Conservation (phyloP, 2,329 filamentous ascomycete genomes). For the Talaromyces rugulosus region DNA sequence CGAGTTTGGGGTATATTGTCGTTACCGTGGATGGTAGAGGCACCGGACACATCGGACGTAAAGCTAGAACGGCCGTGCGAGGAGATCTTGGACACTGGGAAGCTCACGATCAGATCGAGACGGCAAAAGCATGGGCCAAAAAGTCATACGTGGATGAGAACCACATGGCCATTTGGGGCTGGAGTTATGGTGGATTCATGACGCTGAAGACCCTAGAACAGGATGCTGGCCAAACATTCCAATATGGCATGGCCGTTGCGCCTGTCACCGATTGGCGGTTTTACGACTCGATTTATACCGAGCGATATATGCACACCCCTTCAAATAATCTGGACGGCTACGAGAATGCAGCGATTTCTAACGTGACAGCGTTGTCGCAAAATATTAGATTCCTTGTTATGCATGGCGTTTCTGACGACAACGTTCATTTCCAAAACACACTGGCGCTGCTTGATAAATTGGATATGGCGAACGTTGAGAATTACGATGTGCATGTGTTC, state of each 20-base stretch:
- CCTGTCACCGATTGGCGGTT: slow-evolving; percentile 88
- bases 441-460: slow-evolving; percentile 81
- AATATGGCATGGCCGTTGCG: slow-evolving; percentile 96
- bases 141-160: slow-evolving; percentile 79
- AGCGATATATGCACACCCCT: slow-evolving; percentile 91
- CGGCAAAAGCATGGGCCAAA: slow-evolving; percentile 75
- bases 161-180: slow-evolving; percentile 93
- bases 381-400: slow-evolving; percentile 90
- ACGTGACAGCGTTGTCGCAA: slow-evolving; percentile 66
- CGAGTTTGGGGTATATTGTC: slow-evolving; percentile 82
- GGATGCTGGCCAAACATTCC: slow-evolving; percentile 84
- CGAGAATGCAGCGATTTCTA: slow-evolving; percentile 65
- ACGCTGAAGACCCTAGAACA: slow-evolving; percentile 91
- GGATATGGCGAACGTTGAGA: slow-evolving; percentile 75
- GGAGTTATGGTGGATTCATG: slow-evolving; percentile 95
- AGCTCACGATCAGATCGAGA: slow-evolving; percentile 83
- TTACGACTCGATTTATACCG: slow-evolving; percentile 33
- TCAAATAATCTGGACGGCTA: slow-evolving; percentile 78
- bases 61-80: slow-evolving; percentile 75
- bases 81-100: slow-evolving; percentile 82
- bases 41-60: slow-evolving; percentile 84
- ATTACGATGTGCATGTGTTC: slow-evolving; percentile 96
- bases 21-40: slow-evolving; percentile 92
- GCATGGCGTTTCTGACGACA: slow-evolving; percentile 96
- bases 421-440: slow-evolving; percentile 95